Base-by-base conservation (phyloP, 169 alveolate species). In the Toxoplasma gondii region DNA sequence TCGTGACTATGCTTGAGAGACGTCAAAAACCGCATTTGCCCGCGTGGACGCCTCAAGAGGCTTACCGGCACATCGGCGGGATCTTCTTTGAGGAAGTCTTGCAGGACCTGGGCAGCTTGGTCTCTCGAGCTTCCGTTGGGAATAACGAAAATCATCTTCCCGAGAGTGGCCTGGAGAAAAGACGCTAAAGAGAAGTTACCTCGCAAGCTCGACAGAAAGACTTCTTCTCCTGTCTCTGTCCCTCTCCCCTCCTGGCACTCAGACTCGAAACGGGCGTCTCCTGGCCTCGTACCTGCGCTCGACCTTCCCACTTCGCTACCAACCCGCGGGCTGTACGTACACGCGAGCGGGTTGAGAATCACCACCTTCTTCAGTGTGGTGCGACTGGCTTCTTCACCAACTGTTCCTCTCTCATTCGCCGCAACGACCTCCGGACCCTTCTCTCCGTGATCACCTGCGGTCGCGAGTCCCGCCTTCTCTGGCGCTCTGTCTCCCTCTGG, bases 41-140 rank as follows among this genome's bases (percentile, higher is more conserved):
- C 1, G 27, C 58, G 58, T 9, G 58, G 22, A 9, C 12, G 12
- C 22, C 58, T 49, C 58, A 17, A 0, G 49, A 27, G 44, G 27
- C 84, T 34, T 38, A 74, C 84, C 45, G 84, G 84, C 84, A 74
- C 84, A 34, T n/a, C 84, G 29, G 84, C 27, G n/a, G 84, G 45
- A 4, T 74, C 84, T 34, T 74, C 84, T 1, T 34, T 27, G 84
- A n/a, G 41, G 44, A 74, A 74, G 44, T 74, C 84, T 22, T 38
- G 84, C n/a, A 74, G 44, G 29, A 74, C n/a, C 84, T 74, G 84
- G 45, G 84, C 84, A 16, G 84, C 84, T 34, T 10, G 17, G 45
- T 74, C 44, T 34, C 34, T n/a, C 27, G 84, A 36, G 44, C 84
- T 74, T 12, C 84, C 84, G 84, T n/a, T 10, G 31, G 41, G 84